Conservation (phyloP, 768 basidiomycete genomes). For the Boletus coccyginus region DNA sequence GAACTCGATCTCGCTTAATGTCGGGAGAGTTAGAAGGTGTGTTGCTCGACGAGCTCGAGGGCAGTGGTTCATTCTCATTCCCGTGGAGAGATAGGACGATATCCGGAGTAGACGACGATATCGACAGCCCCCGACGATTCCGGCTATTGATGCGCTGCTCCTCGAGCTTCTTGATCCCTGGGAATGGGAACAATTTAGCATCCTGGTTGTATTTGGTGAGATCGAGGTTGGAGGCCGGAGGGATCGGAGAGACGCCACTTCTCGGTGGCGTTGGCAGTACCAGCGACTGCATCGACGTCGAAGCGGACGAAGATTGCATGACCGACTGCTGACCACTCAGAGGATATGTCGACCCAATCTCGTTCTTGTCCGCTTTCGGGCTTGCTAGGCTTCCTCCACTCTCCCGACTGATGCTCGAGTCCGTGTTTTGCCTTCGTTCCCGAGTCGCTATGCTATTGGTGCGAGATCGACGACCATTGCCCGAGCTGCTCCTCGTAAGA, state of each 20-base stretch:
- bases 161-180: slow-evolving; percentile 77
- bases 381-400: slow-evolving; percentile 71
- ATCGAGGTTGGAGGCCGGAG: slow-evolving; percentile 68
- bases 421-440: slow-evolving; percentile 64
- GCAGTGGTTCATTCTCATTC: slow-evolving; percentile 44
- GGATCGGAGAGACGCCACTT: slow-evolving; percentile 72
- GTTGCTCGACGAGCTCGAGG: slow-evolving; percentile 49
- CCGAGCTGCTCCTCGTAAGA: slow-evolving; percentile 63
- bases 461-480: slow-evolving; percentile 70
- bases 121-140: slow-evolving; percentile 48
- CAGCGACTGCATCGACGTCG: slow-evolving; percentile 58
- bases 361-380: slow-evolving; percentile 55
- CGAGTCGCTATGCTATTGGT: slow-evolving; percentile 72
- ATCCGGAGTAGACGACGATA: slow-evolving; percentile 50
- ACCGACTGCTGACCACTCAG: slow-evolving; percentile 51
- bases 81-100: slow-evolving; percentile 43
- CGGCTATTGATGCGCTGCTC: slow-evolving; percentile 59
- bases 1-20: slow-evolving; percentile 53
- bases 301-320: slow-evolving; percentile 66
- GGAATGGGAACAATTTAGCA: slow-evolving; percentile 86
- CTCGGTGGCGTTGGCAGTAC: slow-evolving; percentile 53
- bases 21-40: slow-evolving; percentile 51
- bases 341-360: slow-evolving; percentile 36
- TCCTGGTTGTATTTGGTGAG: slow-evolving; percentile 63
- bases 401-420: slow-evolving; percentile 72